These are phyloP conservation scores for thale cress (Arabidopsis thaliana) DNA, from an alignment of 345 rosid species.

Conservation along the genomic window TAIR10.1 NC_003076.8:17122001-17122500, in stretches of 20 bases:
- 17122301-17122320: slow-evolving; percentile 49
- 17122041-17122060: too few species aligned
- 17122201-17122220: slow-evolving; percentile 61
- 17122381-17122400: slow-evolving; percentile 49
- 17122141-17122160: too few species aligned
- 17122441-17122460: slow-evolving; percentile 63
- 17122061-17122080: too few species aligned
- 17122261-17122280: slow-evolving; percentile 61
- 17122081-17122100: too few species aligned
- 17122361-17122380: too few species aligned
- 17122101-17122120: too few species aligned
- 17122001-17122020: too few species aligned
- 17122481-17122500: slow-evolving; percentile 51
- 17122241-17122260: slow-evolving; percentile 82
- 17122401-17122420: slow-evolving; percentile 48
- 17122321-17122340: neutral
- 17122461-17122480: slow-evolving; percentile 58
- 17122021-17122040: too few species aligned
- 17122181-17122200: slow-evolving; percentile 55
- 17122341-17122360: neutral
- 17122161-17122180: slow-evolving; percentile 50
- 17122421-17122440: slow-evolving; percentile 64
- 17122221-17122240: slow-evolving; percentile 82
- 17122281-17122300: slow-evolving; percentile 48
- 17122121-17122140: too few species aligned